Evolutionary conservation across 768 basidiomycete genomes (phyloP).

Genomic region (Neoboletus brunneissimus): DNA sequence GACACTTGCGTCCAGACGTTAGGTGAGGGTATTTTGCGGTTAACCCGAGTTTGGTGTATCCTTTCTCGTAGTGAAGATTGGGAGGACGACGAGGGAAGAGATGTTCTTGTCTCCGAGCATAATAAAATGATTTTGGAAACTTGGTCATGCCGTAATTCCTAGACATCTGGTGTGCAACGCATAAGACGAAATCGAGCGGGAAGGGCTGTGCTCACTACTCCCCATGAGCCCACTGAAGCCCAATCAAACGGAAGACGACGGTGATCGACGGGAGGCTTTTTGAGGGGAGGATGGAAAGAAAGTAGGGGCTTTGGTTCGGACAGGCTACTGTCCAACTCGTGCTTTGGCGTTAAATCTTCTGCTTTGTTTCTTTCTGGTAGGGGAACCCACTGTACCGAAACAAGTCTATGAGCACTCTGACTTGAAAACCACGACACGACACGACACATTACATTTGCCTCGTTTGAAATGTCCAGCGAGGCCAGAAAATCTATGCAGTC

Average conservation of each 20-base stretch:
- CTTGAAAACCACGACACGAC: background rate
- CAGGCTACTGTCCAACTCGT: background rate
- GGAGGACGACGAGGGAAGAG: conserved; percentile 20
- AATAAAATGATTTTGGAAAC: conserved; percentile 24
- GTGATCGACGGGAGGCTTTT: conserved; percentile 19
- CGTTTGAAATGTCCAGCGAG: conserved; percentile 32
- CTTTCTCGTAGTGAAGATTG: conserved; percentile 23
- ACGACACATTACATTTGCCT: conserved; percentile 23
- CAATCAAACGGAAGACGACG: conserved; percentile 19
- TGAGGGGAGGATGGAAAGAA: conserved; percentile 13
- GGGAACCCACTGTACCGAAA: conserved; percentile 24
- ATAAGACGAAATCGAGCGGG: background rate
- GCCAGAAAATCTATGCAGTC: conserved; percentile 23
- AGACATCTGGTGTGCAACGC: conserved; percentile 7
- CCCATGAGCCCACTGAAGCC: conserved; percentile 18
- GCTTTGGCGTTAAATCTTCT: conserved; percentile 28
- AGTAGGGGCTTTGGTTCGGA: background rate
- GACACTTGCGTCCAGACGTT: conserved; percentile 40
- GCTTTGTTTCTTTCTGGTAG: conserved; percentile 29
- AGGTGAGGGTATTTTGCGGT: conserved; percentile 40
- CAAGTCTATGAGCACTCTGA: conserved; percentile 1
- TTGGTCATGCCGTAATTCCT: conserved; percentile 11
- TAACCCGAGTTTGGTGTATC: conserved; percentile 26
- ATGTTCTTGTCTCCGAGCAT: conserved; percentile 23
- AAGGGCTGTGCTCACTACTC: conserved; percentile 13